Evolutionary conservation across 441 rosid genomes (phyloP).

Genomic region (Pelargonium cotyledonis): DNA sequence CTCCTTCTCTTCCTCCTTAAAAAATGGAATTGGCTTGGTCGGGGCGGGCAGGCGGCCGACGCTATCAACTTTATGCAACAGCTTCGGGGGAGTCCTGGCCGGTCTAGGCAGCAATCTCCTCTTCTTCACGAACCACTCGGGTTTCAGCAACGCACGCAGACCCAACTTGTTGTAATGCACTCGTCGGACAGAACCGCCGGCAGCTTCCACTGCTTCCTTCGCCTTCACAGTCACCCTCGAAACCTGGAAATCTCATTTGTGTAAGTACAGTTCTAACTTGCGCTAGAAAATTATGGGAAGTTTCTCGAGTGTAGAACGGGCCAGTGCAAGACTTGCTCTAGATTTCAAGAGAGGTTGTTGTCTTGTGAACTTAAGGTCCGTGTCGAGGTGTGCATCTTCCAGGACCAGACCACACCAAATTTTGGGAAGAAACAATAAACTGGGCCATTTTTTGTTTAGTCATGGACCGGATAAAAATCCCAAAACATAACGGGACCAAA

Average conservation of each 20-base stretch:
- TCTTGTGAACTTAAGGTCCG: too few species aligned
- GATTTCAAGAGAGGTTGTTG: too few species aligned
- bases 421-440: too few species aligned
- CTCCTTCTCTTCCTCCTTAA: constrained; percentile 27
- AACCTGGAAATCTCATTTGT: constrained; percentile 37
- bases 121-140: constrained; percentile 96
- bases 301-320: too few species aligned
- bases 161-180: constrained; percentile 90
- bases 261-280: background rate
- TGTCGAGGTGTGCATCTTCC: too few species aligned
- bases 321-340: too few species aligned
- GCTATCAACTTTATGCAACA: constrained; percentile 75
- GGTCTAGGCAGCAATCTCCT: constrained; percentile 78
- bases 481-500: too few species aligned
- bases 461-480: too few species aligned
- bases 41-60: constrained; percentile 92
- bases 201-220: constrained; percentile 78
- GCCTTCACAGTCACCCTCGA: constrained; percentile 86
- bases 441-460: too few species aligned
- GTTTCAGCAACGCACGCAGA: constrained; percentile 69
- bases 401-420: too few species aligned
- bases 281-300: too few species aligned
- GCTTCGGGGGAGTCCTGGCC: constrained; percentile 90
- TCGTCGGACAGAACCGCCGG: constrained; percentile 82
- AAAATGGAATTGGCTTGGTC: constrained; percentile 70